These are phyloP conservation scores for Huiozyma sinensis DNA, from an alignment of 805 yeast species.

Conservation along the genomic window DNA sequence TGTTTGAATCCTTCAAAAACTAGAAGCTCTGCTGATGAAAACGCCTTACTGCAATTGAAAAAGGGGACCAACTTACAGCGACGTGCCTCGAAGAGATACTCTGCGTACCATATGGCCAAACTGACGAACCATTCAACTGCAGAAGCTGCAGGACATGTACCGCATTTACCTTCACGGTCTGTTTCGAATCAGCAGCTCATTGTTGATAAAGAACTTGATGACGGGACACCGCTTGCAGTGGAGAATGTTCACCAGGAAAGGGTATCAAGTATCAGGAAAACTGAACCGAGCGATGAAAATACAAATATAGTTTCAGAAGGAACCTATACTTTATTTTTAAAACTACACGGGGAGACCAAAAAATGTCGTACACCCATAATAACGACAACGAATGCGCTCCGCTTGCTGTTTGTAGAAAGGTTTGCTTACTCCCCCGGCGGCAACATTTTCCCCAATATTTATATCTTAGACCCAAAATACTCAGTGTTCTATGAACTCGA, in stretches of 20 bases:
- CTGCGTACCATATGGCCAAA: slow-evolving; percentile 86
- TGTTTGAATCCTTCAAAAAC: slow-evolving; percentile 2
- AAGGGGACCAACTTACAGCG: slow-evolving; percentile 76
- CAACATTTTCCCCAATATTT: slow-evolving; percentile 66
- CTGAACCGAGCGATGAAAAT: background rate
- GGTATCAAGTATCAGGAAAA: background rate
- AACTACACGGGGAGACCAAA: slow-evolving; percentile 43
- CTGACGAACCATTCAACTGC: slow-evolving; percentile 38
- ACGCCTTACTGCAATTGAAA: slow-evolving; percentile 66
- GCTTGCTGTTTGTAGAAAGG: slow-evolving; percentile 73
- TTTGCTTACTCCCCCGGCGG: slow-evolving; percentile 75
- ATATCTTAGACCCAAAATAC: slow-evolving; percentile 49
- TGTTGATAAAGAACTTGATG: background rate
- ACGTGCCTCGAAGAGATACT: slow-evolving; percentile 85
- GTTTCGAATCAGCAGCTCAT: background rate
- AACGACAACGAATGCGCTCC: slow-evolving; percentile 33
- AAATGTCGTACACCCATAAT: slow-evolving; percentile 32
- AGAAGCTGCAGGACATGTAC: slow-evolving; percentile 18
- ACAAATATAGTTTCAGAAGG: background rate
- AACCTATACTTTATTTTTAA: slow-evolving; percentile 34
- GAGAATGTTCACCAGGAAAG: background rate
- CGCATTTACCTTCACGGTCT: slow-evolving; percentile 8
- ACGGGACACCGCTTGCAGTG: background rate
- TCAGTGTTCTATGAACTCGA: slow-evolving; percentile 73
- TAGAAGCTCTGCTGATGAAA: slow-evolving; percentile 12